Percentiles rank a stretch among this genome's conserved stretches.
Evolutionary conservation across 1,284 basidiomycete genomes (phyloP).

Genomic region (Cryptococcus amylolentus): DNA sequence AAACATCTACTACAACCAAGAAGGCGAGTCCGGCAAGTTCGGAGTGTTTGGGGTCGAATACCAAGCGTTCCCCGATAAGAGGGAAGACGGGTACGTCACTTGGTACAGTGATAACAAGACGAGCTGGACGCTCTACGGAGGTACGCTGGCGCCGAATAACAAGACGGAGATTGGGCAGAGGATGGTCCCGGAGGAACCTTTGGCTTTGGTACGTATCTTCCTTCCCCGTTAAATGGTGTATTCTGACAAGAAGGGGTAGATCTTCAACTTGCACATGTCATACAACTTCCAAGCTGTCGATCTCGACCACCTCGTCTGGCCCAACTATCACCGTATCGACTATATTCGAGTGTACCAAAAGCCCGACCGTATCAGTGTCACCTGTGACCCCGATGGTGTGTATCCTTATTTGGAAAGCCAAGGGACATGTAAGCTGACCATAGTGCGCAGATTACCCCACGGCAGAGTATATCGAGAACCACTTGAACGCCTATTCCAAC

Average conservation of each 20-base stretch:
- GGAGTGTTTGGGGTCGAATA: constrained; percentile 59
- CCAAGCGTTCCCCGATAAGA: constrained; percentile 58
- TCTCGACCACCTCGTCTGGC: constrained; percentile 47
- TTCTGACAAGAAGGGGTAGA: constrained; percentile 9
- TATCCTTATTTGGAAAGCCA: background rate
- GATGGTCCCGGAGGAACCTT: constrained; percentile 73
- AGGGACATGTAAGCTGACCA: background rate
- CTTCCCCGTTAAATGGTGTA: background rate
- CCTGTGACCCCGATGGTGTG: constrained; percentile 43
- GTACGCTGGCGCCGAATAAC: constrained; percentile 59
- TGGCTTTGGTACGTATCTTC: constrained; percentile 52
- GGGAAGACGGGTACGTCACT: constrained; percentile 59
- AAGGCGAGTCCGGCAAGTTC: background rate
- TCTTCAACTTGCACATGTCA: constrained; percentile 41
- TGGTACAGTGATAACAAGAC: constrained; percentile 61
- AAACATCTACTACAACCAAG: constrained; percentile 39
- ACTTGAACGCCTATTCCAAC: constrained; percentile 40
- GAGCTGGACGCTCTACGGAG: constrained; percentile 57
- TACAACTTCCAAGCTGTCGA: constrained; percentile 51
- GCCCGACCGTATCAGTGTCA: constrained; percentile 45
- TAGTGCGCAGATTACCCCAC: constrained; percentile 40
- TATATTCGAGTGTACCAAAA: constrained; percentile 54
- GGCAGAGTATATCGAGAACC: constrained; percentile 40
- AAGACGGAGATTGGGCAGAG: constrained; percentile 59
- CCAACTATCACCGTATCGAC: constrained; percentile 50